phyloP scores from a whole-genome alignment of 345 rosid genomes.

The Rhizophora apiculata region DNA sequence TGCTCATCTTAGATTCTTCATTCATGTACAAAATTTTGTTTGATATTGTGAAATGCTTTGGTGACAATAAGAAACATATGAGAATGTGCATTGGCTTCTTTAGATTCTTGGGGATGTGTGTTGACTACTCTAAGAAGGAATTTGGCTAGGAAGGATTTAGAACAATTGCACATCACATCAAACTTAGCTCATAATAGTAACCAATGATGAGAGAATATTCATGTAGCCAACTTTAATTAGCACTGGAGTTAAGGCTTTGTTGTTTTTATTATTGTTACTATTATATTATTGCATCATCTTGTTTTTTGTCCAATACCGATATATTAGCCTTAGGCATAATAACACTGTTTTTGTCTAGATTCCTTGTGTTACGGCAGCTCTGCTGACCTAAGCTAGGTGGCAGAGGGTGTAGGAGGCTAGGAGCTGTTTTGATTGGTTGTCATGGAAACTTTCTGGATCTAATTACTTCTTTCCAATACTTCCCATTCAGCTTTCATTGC shows the following conservation, averaged over 20 bases:
- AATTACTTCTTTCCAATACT: too few species aligned
- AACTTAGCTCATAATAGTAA: too few species aligned
- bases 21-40: slow-evolving; percentile 41
- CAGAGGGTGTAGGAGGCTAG: slow-evolving; percentile 92
- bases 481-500: slow-evolving; percentile 33
- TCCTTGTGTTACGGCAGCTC: slow-evolving; percentile 66
- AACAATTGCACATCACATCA: too few species aligned
- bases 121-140: too few species aligned
- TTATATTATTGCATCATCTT: slow-evolving; percentile 3
- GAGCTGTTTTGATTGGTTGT: too few species aligned
- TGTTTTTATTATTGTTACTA: too few species aligned
- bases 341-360: slow-evolving; percentile 47
- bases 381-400: slow-evolving; percentile 93
- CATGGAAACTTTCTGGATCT: too few species aligned
- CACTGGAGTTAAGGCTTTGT: too few species aligned
- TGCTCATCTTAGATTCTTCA: too few species aligned
- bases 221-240: too few species aligned
- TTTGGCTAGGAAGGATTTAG: too few species aligned
- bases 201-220: slow-evolving; percentile 73
- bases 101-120: too few species aligned
- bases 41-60: slow-evolving; percentile 88
- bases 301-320: slow-evolving; percentile 1
- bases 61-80: slow-evolving; percentile 78
- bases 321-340: slow-evolving; percentile 2
- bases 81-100: not conserved